A percentile compares a stretch with the other conserved stretches of the same genome.
These are phyloP conservation scores for Mycena maculata DNA, from an alignment of 768 basidiomycete genomes.

Conservation along the genomic window DNA sequence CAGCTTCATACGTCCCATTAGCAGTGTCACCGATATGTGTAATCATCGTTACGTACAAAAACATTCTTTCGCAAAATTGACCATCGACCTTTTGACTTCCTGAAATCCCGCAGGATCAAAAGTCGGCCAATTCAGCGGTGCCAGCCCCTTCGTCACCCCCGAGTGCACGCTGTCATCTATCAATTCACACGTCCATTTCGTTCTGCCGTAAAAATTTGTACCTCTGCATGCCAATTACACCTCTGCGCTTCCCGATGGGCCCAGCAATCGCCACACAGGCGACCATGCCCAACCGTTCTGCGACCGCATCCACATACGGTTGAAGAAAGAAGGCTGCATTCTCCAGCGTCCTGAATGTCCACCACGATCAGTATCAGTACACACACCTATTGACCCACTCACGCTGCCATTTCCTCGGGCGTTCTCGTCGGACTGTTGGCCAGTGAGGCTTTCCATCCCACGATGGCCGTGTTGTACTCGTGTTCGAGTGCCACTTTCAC, in stretches of 20 bases:
- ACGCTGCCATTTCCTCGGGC: conserved; percentile 7
- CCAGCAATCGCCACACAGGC: background rate
- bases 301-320: background rate
- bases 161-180: conserved; percentile 1
- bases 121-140: background rate
- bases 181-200: background rate
- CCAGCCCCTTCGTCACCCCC: background rate
- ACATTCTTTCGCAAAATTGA: background rate
- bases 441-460: background rate
- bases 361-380: background rate
- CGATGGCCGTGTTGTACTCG: background rate
- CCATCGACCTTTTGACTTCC: background rate
- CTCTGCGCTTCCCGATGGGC: background rate
- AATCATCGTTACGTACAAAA: conserved; percentile 6
- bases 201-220: background rate
- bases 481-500: background rate
- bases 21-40: no score
- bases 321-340: background rate
- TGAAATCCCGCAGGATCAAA: background rate
- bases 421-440: background rate
- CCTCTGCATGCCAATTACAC: background rate
- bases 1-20: background rate
- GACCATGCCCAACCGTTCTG: background rate
- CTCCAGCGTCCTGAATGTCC: background rate
- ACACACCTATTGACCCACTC: background rate